Conservation (phyloP, 768 basidiomycete species). For the Gelatoporia subvermispora region DNA sequence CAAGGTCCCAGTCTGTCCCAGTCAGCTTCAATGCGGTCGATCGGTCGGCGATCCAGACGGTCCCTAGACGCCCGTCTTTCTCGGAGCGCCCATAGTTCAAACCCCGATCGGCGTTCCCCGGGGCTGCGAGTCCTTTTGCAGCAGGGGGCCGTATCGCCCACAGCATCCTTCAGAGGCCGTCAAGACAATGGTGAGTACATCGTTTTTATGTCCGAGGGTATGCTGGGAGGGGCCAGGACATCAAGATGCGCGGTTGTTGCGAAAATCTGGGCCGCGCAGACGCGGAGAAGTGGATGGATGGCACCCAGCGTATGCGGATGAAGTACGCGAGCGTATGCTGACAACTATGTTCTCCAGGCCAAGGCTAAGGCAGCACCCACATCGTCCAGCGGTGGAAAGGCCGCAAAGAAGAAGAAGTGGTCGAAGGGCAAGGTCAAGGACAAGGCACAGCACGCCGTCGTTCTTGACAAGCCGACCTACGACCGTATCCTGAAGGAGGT, state of each 20-base stretch:
- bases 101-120: constrained; percentile 7
- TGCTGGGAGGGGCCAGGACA: neutral
- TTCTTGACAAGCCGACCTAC: constrained; percentile 88
- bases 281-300: constrained; percentile 23
- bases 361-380: constrained; percentile 74
- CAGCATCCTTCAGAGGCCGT: constrained; percentile 25
- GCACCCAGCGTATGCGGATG: constrained; percentile 16
- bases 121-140: neutral
- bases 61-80: no score
- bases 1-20: no score
- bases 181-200: constrained; percentile 28
- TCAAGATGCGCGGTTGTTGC: neutral
- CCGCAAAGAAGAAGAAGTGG: constrained; percentile 99
- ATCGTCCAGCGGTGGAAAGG: constrained; percentile 68
- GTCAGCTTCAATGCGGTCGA: no score
- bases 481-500: constrained; percentile 97
- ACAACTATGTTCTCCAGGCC: constrained; percentile 20
- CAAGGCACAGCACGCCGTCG: constrained; percentile 96
- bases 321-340: constrained; percentile 9
- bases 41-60: no score
- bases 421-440: constrained; percentile 99
- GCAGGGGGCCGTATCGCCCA: constrained; percentile 1
- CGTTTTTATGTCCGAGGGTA: neutral
- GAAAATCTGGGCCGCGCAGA: constrained; percentile 1
- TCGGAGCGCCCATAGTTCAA: neutral